These are phyloP conservation scores for Conticribra weissflogii DNA, from an alignment of 108 stramenopile species.

Conservation along the genomic window DNA sequence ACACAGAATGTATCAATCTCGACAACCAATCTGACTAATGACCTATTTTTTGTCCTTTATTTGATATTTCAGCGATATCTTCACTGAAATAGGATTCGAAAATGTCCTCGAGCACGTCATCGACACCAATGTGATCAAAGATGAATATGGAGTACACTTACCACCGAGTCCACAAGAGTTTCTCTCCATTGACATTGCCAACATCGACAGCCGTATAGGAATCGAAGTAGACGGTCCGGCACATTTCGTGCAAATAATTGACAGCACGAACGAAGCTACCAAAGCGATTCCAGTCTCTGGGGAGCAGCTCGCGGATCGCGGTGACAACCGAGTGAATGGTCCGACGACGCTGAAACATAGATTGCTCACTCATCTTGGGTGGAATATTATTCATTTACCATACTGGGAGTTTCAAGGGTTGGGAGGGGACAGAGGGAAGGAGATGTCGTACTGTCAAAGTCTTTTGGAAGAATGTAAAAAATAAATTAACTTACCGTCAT, in stretches of 20 bases:
- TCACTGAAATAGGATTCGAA: slow-evolving; percentile 71
- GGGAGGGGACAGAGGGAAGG: slow-evolving; percentile 40
- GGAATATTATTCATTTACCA: slow-evolving; percentile 77
- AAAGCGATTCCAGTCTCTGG: neutral
- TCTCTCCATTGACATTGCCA: slow-evolving; percentile 77
- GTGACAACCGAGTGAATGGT: slow-evolving; percentile 66
- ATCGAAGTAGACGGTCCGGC: slow-evolving; percentile 89
- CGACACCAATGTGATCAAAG: slow-evolving; percentile 49
- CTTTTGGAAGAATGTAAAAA: slow-evolving; percentile 22
- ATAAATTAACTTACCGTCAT: neutral
- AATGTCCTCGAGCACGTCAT: slow-evolving; percentile 74
- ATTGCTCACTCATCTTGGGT: slow-evolving; percentile 65
- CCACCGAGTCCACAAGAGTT: slow-evolving; percentile 53
- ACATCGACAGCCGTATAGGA: slow-evolving; percentile 61
- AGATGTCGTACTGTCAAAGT: slow-evolving; percentile 57
- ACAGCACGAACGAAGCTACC: slow-evolving; percentile 23
- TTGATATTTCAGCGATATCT: slow-evolving; percentile 34
- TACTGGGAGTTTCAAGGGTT: slow-evolving; percentile 82
- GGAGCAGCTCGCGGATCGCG: slow-evolving; percentile 27
- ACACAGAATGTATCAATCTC: too few relatives aligned
- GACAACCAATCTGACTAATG: neutral
- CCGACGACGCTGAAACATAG: slow-evolving; percentile 72
- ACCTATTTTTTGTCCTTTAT: neutral
- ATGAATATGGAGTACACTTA: slow-evolving; percentile 50
- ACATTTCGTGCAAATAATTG: slow-evolving; percentile 75